Evolutionary conservation across 345 rosid species (phyloP).

Genomic region (Bretschneidera sinensis): DNA sequence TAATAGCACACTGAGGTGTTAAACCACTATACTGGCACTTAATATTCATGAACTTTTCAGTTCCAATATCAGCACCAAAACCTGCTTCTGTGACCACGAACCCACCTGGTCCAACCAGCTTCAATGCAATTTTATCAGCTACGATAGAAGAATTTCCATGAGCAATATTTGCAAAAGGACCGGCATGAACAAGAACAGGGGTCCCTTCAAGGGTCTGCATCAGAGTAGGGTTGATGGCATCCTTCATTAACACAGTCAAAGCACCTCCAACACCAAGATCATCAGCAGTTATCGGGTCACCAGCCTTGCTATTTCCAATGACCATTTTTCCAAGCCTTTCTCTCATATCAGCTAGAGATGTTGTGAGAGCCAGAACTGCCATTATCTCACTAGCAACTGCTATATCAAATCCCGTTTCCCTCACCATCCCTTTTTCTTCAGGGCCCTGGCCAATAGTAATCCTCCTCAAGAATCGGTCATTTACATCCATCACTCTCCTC

Average conservation of each 20-base stretch:
- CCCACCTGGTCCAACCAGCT: conserved; percentile 93
- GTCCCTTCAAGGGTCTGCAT: conserved; percentile 99
- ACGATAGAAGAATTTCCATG: conserved; percentile 97
- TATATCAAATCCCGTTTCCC: conserved; percentile 96
- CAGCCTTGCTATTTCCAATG: conserved; percentile 87
- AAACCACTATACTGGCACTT: conserved; percentile 88
- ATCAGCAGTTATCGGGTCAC: conserved; percentile 93
- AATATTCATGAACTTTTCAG: conserved; percentile 97
- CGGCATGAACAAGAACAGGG: conserved; percentile 97
- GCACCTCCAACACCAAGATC: conserved; percentile 99
- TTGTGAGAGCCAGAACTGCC: conserved; percentile 98
- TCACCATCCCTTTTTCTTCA: conserved; percentile 93
- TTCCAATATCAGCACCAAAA: conserved; percentile 94
- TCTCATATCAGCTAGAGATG: conserved; percentile 93
- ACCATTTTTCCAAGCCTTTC: conserved; percentile 99
- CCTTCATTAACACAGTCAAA: conserved; percentile 93
- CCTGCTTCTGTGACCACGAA: conserved; percentile 99
- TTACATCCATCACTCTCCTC: conserved; percentile 99
- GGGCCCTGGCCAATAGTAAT: conserved; percentile 92
- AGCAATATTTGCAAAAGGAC: conserved; percentile 98
- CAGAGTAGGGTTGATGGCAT: conserved; percentile 90
- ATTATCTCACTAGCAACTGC: conserved; percentile 99
- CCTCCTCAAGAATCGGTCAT: conserved; percentile 91
- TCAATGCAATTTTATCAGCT: conserved; percentile 94
- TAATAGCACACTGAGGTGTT: conserved; percentile 89